Conservation (phyloP, 2,329 filamentous ascomycete species). For the Lasiodiplodia theobromae region DNA sequence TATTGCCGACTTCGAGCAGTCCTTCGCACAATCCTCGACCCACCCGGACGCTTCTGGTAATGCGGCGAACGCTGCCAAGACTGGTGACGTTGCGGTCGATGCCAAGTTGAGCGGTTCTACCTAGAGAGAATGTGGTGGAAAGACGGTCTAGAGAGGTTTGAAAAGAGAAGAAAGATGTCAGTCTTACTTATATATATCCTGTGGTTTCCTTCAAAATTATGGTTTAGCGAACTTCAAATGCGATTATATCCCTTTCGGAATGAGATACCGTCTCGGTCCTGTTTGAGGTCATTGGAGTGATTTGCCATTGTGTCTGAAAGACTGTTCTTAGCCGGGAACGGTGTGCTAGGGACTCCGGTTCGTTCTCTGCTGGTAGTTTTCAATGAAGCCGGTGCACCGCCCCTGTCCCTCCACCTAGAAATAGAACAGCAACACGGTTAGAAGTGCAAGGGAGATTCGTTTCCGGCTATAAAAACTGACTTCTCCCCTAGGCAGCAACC, state of each 20-base stretch:
- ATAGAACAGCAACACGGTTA: no score
- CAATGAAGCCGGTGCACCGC: no score
- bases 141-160: neutral
- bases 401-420: no score
- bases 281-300: neutral
- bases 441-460: no score
- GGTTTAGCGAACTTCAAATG: neutral
- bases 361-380: no score
- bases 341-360: neutral
- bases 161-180: neutral
- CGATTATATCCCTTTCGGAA: neutral
- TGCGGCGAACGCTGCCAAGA: constrained; percentile 43
- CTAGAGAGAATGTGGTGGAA: neutral
- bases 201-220: neutral
- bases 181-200: neutral
- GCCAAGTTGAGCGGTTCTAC: constrained; percentile 35
- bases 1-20: constrained; percentile 92
- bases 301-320: neutral
- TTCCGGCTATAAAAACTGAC: no score
- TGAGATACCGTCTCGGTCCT: neutral
- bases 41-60: constrained; percentile 49
- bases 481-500: no score
- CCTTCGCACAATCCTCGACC: constrained; percentile 69
- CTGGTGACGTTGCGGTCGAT: constrained; percentile 36
- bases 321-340: neutral